These are phyloP conservation scores for Eucalyptus leucophloia DNA, from an alignment of 345 rosid species.

Conservation along the genomic window DNA sequence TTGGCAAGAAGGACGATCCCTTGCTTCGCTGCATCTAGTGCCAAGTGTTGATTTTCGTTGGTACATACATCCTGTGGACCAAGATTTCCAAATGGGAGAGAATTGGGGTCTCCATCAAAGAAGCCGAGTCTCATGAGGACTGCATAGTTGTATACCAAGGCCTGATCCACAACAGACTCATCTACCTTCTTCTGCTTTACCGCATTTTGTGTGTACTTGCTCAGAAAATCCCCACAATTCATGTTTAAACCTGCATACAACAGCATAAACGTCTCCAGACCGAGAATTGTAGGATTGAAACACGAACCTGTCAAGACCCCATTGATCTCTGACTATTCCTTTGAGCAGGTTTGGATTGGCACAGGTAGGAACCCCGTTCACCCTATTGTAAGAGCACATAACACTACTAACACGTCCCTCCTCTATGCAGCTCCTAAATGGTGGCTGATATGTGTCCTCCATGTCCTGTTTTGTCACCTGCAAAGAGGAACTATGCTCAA, in stretches of 20 bases:
- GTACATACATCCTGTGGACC: slow-evolving; percentile 39
- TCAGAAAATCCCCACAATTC: slow-evolving; percentile 33
- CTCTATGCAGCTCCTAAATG: slow-evolving; percentile 25
- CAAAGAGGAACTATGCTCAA: neutral
- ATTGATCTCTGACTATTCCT: slow-evolving; percentile 15
- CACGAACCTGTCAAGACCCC: slow-evolving; percentile 31
- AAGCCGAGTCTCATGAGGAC: slow-evolving; percentile 45
- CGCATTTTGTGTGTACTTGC: slow-evolving; percentile 26
- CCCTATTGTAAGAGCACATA: slow-evolving; percentile 34
- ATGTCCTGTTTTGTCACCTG: slow-evolving; percentile 34
- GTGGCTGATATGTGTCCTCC: slow-evolving; percentile 34
- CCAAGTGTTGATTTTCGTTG: slow-evolving; percentile 16
- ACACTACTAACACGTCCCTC: slow-evolving; percentile 25
- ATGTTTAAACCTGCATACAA: slow-evolving; percentile 25
- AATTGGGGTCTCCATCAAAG: slow-evolving; percentile 36
- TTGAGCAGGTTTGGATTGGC: slow-evolving; percentile 21
- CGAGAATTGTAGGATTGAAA: neutral
- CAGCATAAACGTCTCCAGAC: neutral
- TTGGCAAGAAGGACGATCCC: slow-evolving; percentile 33
- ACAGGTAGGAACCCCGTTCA: slow-evolving; percentile 27
- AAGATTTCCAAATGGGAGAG: slow-evolving; percentile 19
- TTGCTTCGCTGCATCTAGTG: slow-evolving; percentile 36
- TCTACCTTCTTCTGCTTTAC: slow-evolving; percentile 12
- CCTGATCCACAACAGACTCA: slow-evolving; percentile 25
- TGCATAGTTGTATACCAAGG: slow-evolving; percentile 20